Evolutionary conservation across 2,329 filamentous ascomycete species (phyloP), one percentile per base, ranked within the genome.

Genomic region (Ascochyta viciae-villosae): DNA sequence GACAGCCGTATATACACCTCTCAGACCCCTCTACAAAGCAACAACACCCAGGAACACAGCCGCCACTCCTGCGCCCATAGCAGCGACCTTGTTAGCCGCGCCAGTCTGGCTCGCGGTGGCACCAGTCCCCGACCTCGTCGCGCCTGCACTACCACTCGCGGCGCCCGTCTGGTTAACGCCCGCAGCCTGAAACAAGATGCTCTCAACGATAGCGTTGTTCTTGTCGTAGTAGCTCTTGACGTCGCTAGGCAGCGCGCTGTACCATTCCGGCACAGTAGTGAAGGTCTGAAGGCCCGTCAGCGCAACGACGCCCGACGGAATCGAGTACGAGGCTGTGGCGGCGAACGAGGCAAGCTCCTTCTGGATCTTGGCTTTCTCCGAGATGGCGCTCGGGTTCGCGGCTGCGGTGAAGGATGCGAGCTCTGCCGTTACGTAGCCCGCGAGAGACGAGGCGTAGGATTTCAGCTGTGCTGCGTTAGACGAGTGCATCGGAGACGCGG

Each of bases 181-280:
- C 19, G 53, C 54, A 6, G 58, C 64, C 48, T 62, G 54, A 24
- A 62, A 57, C 23, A 67, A 23, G 9, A 67, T 41, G 13, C 55
- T 59, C 57, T 67, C 63, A 1, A 63, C 60, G 4, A 46, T 43
- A 13, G 51, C 34, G 42, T 67, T 67, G 45, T 63, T 60, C 37
- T 47, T 50, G 19, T 68, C 67, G 23, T 66, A 66, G 57, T 67
- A 66, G 38, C 55, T 61, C 60, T 64, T 66, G 19, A 70, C 49
- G 23, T 70, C 59, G 50, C 54, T 62, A 3, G 67, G 67, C 13
- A 70, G 59, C 33, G 64, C 65, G 22, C 48, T 60, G 53, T 67
- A 70, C 67, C 67, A 70, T 0, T 39, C 58, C 0, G 66, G 65
- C 22, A 58, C 51, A 2, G 52, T 54, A 2, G 63, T 66, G 50